These are phyloP conservation scores for Barbarea vulgaris DNA, from an alignment of 345 rosid genomes.

Conservation along the genomic window DNA sequence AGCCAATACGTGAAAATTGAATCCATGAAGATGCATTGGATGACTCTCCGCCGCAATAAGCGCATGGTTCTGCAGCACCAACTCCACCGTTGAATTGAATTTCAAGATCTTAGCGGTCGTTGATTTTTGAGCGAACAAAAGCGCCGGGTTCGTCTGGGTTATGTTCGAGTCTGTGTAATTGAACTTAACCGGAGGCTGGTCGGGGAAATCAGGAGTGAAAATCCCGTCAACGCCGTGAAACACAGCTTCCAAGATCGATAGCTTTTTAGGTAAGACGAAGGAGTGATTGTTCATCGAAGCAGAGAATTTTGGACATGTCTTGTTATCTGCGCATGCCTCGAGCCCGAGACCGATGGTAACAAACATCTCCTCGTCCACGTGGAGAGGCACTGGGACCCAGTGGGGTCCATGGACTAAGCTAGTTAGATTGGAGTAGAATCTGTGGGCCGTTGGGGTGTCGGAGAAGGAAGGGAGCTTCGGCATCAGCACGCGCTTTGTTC, in stretches of 20 bases:
- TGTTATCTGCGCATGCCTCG: slow-evolving; percentile 49
- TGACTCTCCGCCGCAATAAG: slow-evolving; percentile 65
- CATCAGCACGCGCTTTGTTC: slow-evolving; percentile 50
- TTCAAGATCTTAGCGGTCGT: slow-evolving; percentile 66
- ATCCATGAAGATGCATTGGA: slow-evolving; percentile 89
- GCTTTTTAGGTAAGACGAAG: slow-evolving; percentile 47
- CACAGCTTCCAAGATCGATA: slow-evolving; percentile 71
- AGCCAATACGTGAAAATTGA: slow-evolving; percentile 77
- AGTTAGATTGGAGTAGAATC: slow-evolving; percentile 60
- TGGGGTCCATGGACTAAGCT: slow-evolving; percentile 50
- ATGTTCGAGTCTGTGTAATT: slow-evolving; percentile 61
- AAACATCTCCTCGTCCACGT: slow-evolving; percentile 71
- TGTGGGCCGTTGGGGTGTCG: slow-evolving; percentile 74
- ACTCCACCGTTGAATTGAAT: slow-evolving; percentile 72
- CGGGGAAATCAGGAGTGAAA: slow-evolving; percentile 70
- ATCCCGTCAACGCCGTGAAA: slow-evolving; percentile 54
- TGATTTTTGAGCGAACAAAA: slow-evolving; percentile 52
- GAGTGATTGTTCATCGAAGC: slow-evolving; percentile 87
- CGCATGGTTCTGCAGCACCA: slow-evolving; percentile 78
- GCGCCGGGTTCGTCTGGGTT: slow-evolving; percentile 29
- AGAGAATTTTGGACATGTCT: slow-evolving; percentile 57
- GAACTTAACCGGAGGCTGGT: slow-evolving; percentile 57
- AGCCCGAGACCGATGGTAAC: slow-evolving; percentile 63
- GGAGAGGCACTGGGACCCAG: slow-evolving; percentile 65
- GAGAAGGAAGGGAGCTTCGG: slow-evolving; percentile 62